Base-by-base conservation (phyloP, 2,329 filamentous ascomycete genomes). In the Alternaria postmessia region DNA sequence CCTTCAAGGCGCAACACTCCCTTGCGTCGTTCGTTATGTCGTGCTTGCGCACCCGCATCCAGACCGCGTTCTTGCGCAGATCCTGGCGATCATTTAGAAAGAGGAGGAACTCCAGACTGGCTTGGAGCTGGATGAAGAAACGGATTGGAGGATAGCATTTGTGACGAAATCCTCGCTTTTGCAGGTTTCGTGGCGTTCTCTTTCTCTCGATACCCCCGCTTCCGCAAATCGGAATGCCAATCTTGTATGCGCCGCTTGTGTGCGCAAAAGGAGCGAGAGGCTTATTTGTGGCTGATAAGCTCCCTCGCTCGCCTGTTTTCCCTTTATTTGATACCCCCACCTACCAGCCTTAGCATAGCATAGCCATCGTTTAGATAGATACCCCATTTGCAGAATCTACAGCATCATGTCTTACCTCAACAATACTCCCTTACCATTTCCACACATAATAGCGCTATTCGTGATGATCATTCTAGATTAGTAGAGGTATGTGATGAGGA, bases 261-360 rank as follows among this genome's bases (percentile, higher is more conserved):
- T 55, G 52, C 43, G 52, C 60, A 58, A 59, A 68, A 67, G 60
- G 65, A 66, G 67, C 62, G 61, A 66, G 61, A 64, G 62, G 64
- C 66, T 66, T 62, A 53, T 58, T 44, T 67, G 73, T 70, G 71
- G 72, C 70, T 67, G 46, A 63, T 59, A 54, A 28, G 46, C 20
- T 12, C 18, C 11, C 20, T 49, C 20, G 24, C 34, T 56, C 54
- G 44, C 67, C 66, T 66, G 57, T 70, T 59, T 71, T 72, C 64
- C 70, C 65, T 60, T 63, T 65, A 69, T 65, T 42, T 71, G 73
- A 77, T 75, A 75, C 73, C 74, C 72, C 64, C 44, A 54, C 56
- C 55, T 59, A 22, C 38, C 38, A 20, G 32, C 32, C 14, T 36
- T 39, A 39, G 38, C 18, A 7, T 59, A 63, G 61, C 59, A 51